These are phyloP conservation scores for Conoideocrella luteorostrata DNA, from an alignment of 2,329 filamentous ascomycete species.

Conservation along the genomic window DNA sequence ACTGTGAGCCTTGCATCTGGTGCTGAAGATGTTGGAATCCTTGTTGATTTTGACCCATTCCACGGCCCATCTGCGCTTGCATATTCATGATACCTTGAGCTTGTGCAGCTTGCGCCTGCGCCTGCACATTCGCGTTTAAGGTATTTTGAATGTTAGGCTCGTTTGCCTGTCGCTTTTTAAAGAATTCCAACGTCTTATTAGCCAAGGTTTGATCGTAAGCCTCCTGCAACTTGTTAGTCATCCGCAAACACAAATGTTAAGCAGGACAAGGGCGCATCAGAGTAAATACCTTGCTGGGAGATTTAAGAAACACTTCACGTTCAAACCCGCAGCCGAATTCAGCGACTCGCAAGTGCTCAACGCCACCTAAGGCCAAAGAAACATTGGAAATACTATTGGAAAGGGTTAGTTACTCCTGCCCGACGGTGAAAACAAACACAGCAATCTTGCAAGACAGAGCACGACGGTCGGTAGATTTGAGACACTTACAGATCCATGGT, in stretches of 20 bases:
- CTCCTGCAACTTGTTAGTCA: slow-evolving; percentile 28
- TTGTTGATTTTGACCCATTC: slow-evolving; percentile 43
- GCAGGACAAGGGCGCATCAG: no score
- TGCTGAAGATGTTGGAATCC: slow-evolving; percentile 54
- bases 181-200: slow-evolving; percentile 41
- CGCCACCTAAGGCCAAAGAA: slow-evolving; percentile 35
- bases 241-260: not conserved
- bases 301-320: slow-evolving; percentile 38
- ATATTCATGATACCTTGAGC: slow-evolving; percentile 47
- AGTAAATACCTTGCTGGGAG: slow-evolving; percentile 39
- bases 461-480: no score
- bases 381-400: slow-evolving; percentile 43
- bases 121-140: slow-evolving; percentile 39
- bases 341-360: slow-evolving; percentile 35
- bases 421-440: not conserved
- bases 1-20: slow-evolving; percentile 49
- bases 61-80: slow-evolving; percentile 45
- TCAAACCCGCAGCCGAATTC: slow-evolving; percentile 40
- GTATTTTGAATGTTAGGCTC: slow-evolving; percentile 42
- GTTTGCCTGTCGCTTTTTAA: slow-evolving; percentile 43
- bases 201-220: slow-evolving; percentile 44
- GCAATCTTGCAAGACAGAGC: slow-evolving; percentile 1
- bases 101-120: slow-evolving; percentile 30
- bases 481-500: slow-evolving; percentile 35
- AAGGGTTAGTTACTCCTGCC: slow-evolving; percentile 7